Evolutionary conservation across 225 moss, liverwort and hornwort genomes (phyloP).

Genomic region (Rhytidiadelphus loreus): DNA sequence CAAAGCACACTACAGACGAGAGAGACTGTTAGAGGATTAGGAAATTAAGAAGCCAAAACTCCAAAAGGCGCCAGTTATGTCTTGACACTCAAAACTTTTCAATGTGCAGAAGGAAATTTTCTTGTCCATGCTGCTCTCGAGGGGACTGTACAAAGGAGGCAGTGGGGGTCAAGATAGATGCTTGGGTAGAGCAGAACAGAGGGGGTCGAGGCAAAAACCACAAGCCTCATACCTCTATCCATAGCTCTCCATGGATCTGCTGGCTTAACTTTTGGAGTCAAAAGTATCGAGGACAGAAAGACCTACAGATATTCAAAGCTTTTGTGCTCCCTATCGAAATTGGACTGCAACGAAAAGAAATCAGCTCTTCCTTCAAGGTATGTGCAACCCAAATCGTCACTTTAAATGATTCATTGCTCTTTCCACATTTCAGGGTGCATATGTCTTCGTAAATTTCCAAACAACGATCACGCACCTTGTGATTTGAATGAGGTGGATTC

Average conservation of each 20-base stretch:
- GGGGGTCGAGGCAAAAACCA: neutral
- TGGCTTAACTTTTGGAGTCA: neutral
- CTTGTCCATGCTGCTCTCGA: neutral
- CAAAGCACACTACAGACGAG: neutral
- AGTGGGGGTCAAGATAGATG: neutral
- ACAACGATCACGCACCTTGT: neutral
- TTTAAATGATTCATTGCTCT: neutral
- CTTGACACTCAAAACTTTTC: neutral
- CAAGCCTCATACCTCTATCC: neutral
- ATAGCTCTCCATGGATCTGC: neutral
- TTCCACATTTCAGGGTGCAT: neutral
- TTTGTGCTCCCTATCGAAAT: neutral
- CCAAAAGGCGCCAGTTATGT: neutral
- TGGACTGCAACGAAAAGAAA: neutral
- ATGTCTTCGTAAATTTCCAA: neutral
- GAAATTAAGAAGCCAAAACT: neutral
- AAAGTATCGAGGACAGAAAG: neutral
- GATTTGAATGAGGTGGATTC: neutral
- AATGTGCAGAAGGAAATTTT: neutral
- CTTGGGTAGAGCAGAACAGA: neutral
- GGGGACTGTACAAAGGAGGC: neutral
- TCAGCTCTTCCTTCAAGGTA: neutral
- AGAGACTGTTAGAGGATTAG: neutral
- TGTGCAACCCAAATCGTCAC: neutral
- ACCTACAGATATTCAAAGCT: neutral